Conservation (phyloP, 164 flowering plant genomes). For the Saururus chinensis region DNA sequence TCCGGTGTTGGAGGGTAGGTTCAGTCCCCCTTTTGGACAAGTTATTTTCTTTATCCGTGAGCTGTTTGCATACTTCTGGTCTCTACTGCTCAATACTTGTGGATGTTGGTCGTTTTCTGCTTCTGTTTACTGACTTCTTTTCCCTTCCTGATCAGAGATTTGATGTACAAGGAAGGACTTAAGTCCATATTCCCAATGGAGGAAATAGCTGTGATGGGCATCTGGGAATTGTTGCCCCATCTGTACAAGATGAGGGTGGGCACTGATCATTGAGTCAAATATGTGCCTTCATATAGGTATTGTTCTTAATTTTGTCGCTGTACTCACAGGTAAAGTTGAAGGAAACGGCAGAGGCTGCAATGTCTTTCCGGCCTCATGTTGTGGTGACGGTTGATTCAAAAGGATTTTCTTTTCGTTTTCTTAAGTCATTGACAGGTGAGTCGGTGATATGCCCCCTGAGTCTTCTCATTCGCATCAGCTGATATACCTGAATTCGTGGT, state of each 20-base stretch:
- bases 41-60: neutral
- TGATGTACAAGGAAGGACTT: constrained; percentile 74
- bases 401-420: constrained; percentile 84
- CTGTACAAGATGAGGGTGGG: constrained; percentile 61
- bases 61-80: no score
- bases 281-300: neutral
- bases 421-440: constrained; percentile 40
- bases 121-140: neutral
- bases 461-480: neutral
- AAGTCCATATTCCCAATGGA: constrained; percentile 75
- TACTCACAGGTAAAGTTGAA: constrained; percentile 49
- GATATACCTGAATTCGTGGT: constrained; percentile 14
- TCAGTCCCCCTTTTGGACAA: no score
- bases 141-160: constrained; percentile 29
- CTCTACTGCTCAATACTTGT: neutral
- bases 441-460: neutral
- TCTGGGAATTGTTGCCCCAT: constrained; percentile 91
- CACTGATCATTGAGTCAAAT: neutral
- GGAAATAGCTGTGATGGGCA: constrained; percentile 91
- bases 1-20: constrained; percentile 87
- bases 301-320: neutral
- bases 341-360: constrained; percentile 60
- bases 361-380: constrained; percentile 67
- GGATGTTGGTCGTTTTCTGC: neutral
- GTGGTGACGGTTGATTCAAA: constrained; percentile 89